Evolutionary conservation across 257 asterid species (phyloP).

Genomic region (Nicotiana undulata): DNA sequence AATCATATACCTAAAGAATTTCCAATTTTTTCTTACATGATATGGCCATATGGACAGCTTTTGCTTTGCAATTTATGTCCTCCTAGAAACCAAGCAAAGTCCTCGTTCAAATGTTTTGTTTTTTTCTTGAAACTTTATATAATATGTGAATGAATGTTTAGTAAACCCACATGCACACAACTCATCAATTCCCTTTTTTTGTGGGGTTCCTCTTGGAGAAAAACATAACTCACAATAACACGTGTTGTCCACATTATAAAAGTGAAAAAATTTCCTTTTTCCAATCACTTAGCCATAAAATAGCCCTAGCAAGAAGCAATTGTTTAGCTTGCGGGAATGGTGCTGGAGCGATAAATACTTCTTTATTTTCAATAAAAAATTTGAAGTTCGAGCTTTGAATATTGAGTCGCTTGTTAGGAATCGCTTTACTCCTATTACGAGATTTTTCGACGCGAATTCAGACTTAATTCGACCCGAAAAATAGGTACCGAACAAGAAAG

Average conservation of each 20-base stretch:
- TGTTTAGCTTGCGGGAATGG: too few species aligned
- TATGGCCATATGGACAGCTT: not conserved
- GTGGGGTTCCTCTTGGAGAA: not conserved
- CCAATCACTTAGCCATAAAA: not conserved
- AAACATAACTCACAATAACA: not conserved
- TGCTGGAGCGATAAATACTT: too few species aligned
- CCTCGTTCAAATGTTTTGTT: not conserved
- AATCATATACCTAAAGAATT: not conserved
- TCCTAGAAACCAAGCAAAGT: conserved; percentile 8
- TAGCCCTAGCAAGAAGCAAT: not conserved
- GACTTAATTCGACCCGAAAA: not conserved
- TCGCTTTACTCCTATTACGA: accelerated
- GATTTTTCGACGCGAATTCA: accelerated
- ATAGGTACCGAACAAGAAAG: too few species aligned
- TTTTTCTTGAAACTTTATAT: not conserved
- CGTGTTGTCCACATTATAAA: conserved; percentile 3
- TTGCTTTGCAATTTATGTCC: not conserved
- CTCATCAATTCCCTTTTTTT: conserved; percentile 11
- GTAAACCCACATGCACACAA: conserved; percentile 13
- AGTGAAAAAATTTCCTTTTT: not conserved
- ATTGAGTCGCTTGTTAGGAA: too few species aligned
- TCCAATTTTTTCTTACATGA: not conserved
- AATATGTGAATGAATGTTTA: not conserved
- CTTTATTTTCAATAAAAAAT: not conserved
- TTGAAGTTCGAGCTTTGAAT: accelerated